These are phyloP conservation scores for Trichoderma gracile DNA, from an alignment of 2,329 filamentous ascomycete species.

Conservation along the genomic window DNA sequence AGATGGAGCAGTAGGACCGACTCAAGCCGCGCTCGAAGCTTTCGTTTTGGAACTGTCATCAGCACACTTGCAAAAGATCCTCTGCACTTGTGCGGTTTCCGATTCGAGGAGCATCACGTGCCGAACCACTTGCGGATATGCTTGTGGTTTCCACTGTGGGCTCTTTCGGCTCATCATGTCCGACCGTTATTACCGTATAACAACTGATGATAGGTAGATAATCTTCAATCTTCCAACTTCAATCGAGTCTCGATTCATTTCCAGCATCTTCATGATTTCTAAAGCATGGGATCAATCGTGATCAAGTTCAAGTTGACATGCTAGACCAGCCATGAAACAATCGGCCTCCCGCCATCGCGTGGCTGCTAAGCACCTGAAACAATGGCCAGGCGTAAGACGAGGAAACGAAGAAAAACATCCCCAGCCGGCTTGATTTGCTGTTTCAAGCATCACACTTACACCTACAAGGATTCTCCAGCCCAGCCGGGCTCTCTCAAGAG, in stretches of 20 bases:
- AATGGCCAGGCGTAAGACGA: neutral
- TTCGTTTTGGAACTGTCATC: neutral
- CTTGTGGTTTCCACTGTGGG: slow-evolving; percentile 15
- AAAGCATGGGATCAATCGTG: neutral
- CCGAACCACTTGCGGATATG: slow-evolving; percentile 7
- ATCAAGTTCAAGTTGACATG: neutral
- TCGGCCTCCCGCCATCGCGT: slow-evolving; percentile 10
- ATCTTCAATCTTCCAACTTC: too few species aligned
- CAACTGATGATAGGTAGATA: too few species aligned
- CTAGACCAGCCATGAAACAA: slow-evolving; percentile 15
- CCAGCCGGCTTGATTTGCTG: neutral
- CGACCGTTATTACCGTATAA: neutral
- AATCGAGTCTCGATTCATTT: neutral
- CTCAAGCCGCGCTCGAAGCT: slow-evolving; percentile 19
- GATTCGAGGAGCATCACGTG: slow-evolving; percentile 26
- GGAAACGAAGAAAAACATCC: slow-evolving; percentile 3
- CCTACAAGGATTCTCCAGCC: neutral
- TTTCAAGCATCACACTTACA: neutral
- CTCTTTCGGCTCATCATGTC: slow-evolving; percentile 19
- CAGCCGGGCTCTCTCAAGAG: neutral
- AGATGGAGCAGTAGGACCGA: slow-evolving; percentile 19
- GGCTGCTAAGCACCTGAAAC: slow-evolving; percentile 13
- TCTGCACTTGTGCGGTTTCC: slow-evolving; percentile 11
- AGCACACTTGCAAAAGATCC: slow-evolving; percentile 22
- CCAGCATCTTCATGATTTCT: neutral